Base-by-base conservation (phyloP, 2,329 filamentous ascomycete genomes). In the Sarocladium brachiariae region DNA sequence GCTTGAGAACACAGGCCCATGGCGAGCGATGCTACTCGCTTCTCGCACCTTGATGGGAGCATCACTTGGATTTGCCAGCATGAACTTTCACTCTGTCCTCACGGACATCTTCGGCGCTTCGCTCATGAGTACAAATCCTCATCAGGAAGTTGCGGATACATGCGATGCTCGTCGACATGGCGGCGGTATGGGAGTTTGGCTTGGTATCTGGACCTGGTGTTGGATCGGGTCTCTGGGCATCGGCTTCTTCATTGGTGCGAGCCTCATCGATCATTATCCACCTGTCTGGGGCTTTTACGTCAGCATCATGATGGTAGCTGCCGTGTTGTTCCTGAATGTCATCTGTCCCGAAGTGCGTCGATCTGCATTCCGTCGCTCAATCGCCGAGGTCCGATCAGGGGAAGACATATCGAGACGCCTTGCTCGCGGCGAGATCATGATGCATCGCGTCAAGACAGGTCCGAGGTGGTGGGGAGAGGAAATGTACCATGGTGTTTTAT, bases 381-480 rank as follows among this genome's bases (percentile, higher is more conserved):
- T 89, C 30, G 76, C 79, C 18, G 83, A 88, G 61, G 79, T 86
- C 30, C 71, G 78, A 60, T 72, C 65, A 39, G 75, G 74, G 55
- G 61, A 75, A 58, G 63, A 73, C 56, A 66, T 81, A 27, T 80
- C 76, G 31, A 70, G 75, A 37, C 73, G 82, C 51, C 71, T 90
- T 11, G 83, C 83, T 24, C 76, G 84, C 38, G 87, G 87, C 2
- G 87, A 91, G 62, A 74, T 89, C 58, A 90, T 84, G 71, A 80
- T 91, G 72, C 86, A 90, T 62, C 77, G 88, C 53, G 76, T 80
- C 50, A 79, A 84, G 50, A 83, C 81, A 47, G 86, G 86, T 0
- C 87, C 87, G 0, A 81, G 71, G 57, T 89, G 85, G 79, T 90
- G 85, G 86, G 84, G 81, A 45, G 78, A 91, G 63, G 87, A 91